Conservation (phyloP, 805 yeast genomes). For the Nakazawaea holstii region DNA sequence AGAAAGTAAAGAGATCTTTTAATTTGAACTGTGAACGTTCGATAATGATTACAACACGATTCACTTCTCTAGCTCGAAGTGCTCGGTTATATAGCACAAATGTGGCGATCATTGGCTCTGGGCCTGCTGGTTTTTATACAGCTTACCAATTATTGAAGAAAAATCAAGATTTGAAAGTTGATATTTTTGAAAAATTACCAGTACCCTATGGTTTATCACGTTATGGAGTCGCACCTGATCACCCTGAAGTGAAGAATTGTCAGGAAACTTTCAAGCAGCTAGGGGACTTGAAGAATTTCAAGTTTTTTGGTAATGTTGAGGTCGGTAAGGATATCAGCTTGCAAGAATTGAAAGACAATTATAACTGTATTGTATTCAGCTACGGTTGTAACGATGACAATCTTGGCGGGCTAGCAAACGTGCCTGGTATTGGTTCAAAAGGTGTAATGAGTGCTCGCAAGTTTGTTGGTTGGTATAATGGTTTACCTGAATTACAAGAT, state of each 20-base stretch:
- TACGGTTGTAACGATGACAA: slow-evolving; percentile 76
- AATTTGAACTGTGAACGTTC: too few species aligned
- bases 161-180: slow-evolving; percentile 39
- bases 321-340: slow-evolving; percentile 62
- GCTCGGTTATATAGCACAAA: slow-evolving; percentile 15
- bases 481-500: slow-evolving; percentile 59
- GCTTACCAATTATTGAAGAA: slow-evolving; percentile 62
- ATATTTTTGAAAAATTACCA: slow-evolving; percentile 79
- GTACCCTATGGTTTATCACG: slow-evolving; percentile 90
- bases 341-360: slow-evolving; percentile 41
- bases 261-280: slow-evolving; percentile 65
- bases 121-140: slow-evolving; percentile 95
- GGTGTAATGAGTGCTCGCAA: slow-evolving; percentile 78
- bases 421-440: slow-evolving; percentile 55
- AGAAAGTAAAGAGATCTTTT: too few species aligned
- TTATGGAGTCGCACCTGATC: slow-evolving; percentile 99
- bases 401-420: slow-evolving; percentile 34
- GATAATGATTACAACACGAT: background rate
- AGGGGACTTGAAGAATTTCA: slow-evolving; percentile 31
- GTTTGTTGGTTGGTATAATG: slow-evolving; percentile 96
- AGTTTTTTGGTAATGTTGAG: slow-evolving; percentile 66
- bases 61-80: background rate
- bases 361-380: slow-evolving; percentile 72
- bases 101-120: slow-evolving; percentile 86
- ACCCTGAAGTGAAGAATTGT: slow-evolving; percentile 91